phyloP scores from a whole-genome alignment of 2,329 filamentous ascomycete species.

The Magnaporthiopsis poae region DNA sequence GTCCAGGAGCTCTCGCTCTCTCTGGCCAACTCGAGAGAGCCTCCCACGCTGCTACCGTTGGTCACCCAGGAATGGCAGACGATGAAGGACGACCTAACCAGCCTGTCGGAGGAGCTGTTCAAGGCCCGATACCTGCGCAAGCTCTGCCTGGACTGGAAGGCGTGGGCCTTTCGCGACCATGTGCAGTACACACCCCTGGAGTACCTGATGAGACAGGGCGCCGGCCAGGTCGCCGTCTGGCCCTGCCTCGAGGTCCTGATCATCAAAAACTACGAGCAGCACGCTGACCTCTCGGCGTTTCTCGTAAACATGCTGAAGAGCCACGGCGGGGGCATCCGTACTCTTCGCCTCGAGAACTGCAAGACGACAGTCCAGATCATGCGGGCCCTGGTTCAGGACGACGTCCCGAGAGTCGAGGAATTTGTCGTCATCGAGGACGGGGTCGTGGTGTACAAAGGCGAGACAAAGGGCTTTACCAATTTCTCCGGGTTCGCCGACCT shows the following conservation, averaged over 20 bases:
- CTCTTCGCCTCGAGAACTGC: background rate
- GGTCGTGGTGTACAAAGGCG: background rate
- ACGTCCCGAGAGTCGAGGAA: background rate
- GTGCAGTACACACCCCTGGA: background rate
- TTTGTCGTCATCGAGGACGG: background rate
- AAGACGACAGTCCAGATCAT: background rate
- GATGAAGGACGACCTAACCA: background rate
- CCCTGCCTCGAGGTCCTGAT: background rate
- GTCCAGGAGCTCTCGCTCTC: background rate
- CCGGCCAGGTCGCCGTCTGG: background rate
- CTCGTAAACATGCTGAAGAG: background rate
- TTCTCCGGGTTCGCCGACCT: background rate
- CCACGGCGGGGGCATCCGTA: background rate
- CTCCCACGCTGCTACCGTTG: too few species aligned
- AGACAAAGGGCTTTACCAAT: background rate
- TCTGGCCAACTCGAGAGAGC: background rate
- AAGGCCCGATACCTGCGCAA: background rate
- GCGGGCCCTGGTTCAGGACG: background rate
- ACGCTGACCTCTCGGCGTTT: background rate
- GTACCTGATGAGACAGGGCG: background rate
- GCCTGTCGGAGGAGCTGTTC: background rate
- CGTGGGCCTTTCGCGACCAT: background rate
- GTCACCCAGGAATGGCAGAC: background rate
- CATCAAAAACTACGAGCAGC: background rate
- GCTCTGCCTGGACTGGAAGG: background rate